These are phyloP conservation scores for Alternaria burnsii DNA, from an alignment of 2,329 filamentous ascomycete species.

Conservation along the genomic window DNA sequence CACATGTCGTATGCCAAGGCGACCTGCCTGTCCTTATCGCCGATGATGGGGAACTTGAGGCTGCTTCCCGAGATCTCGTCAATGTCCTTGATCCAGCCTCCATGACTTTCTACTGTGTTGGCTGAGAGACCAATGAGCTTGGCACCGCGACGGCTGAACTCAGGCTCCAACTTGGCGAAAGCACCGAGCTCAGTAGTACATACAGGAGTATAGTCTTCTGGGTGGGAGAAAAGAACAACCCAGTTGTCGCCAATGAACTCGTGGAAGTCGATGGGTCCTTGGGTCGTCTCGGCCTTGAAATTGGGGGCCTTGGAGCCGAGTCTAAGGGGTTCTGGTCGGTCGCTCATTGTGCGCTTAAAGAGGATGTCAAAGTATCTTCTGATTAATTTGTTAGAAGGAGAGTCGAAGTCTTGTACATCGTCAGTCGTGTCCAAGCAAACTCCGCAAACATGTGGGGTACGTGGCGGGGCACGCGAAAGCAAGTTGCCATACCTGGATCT, in stretches of 20 bases:
- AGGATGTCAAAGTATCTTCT: neutral
- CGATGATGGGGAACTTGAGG: conserved; percentile 62
- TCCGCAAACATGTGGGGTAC: conserved; percentile 41
- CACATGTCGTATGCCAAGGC: conserved; percentile 62
- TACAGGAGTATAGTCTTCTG: conserved; percentile 67
- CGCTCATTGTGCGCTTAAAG: conserved; percentile 38
- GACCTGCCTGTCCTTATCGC: conserved; percentile 62
- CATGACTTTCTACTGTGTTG: conserved; percentile 61
- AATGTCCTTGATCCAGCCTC: conserved; percentile 63
- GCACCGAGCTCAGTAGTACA: conserved; percentile 71
- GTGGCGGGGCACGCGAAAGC: conserved; percentile 30
- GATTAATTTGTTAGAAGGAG: neutral
- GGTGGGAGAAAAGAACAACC: conserved; percentile 76
- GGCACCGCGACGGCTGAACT: conserved; percentile 68
- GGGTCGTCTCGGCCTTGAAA: conserved; percentile 73
- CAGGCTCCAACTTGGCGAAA: conserved; percentile 70
- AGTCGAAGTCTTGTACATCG: no score
- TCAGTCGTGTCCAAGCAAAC: conserved; percentile 31
- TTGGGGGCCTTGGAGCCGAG: conserved; percentile 73
- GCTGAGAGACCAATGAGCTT: conserved; percentile 68
- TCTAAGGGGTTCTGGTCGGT: conserved; percentile 60
- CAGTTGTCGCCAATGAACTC: conserved; percentile 74
- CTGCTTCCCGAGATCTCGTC: conserved; percentile 60
- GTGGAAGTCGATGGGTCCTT: conserved; percentile 74
- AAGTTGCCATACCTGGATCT: conserved; percentile 17